phyloP scores from a whole-genome alignment of 2,329 filamentous ascomycete genomes.

The Penicillium sp. region DNA sequence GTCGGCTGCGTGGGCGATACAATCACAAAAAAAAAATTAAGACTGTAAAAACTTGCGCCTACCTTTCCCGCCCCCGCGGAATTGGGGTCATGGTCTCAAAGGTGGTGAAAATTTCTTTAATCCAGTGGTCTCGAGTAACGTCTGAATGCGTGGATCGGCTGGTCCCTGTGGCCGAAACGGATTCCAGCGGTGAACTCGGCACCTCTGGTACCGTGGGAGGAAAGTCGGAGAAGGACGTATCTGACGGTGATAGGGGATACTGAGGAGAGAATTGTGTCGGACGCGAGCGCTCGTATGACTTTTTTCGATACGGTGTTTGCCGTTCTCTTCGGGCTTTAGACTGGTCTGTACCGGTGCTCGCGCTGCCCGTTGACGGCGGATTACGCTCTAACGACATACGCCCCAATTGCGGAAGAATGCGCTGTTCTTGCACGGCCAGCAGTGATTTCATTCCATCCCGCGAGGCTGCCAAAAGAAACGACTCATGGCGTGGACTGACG shows the following conservation, averaged over 20 bases:
- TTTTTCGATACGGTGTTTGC: conserved; percentile 19
- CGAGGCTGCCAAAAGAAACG: conserved; percentile 20
- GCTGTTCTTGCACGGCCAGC: conserved; percentile 26
- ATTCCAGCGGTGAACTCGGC: conserved; percentile 31
- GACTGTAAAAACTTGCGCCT: conserved; percentile 1
- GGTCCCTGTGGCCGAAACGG: conserved; percentile 19
- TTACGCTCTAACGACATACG: conserved; percentile 21
- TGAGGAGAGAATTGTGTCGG: conserved; percentile 23
- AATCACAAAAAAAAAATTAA: too few relatives aligned
- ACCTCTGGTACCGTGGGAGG: conserved; percentile 28
- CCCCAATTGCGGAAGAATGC: conserved; percentile 22
- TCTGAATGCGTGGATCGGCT: conserved; percentile 28
- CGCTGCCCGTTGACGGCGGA: conserved; percentile 21
- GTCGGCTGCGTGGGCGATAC: neutral
- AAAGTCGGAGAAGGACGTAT: conserved; percentile 22
- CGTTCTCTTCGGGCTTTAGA: conserved; percentile 25
- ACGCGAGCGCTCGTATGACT: conserved; percentile 33
- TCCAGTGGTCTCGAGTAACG: conserved; percentile 37
- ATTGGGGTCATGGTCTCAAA: conserved; percentile 26
- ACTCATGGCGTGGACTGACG: conserved; percentile 24
- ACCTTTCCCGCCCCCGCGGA: conserved; percentile 27
- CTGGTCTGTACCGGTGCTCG: conserved; percentile 23
- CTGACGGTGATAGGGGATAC: conserved; percentile 27
- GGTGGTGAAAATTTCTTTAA: conserved; percentile 33
- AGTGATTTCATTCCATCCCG: conserved; percentile 24